Percentiles rank a stretch among this genome's conserved stretches.
Conservation (phyloP, 2,329 filamentous ascomycete species). For the Aureobasidium sp. region DNA sequence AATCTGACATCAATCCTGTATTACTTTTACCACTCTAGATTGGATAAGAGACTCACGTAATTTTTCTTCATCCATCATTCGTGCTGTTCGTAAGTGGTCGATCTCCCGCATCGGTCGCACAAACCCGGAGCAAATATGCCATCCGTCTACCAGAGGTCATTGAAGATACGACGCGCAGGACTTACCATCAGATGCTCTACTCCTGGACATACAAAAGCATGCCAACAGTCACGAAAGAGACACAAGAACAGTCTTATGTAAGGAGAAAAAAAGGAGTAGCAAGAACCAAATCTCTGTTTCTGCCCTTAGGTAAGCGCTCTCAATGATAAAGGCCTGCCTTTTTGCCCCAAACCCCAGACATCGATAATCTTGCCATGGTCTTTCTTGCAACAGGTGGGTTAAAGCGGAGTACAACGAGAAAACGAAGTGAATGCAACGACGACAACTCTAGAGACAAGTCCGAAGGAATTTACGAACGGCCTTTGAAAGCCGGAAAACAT, state of each 20-base stretch:
- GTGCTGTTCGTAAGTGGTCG: background rate
- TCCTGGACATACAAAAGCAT: background rate
- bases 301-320: background rate
- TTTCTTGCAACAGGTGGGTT: background rate
- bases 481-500: background rate
- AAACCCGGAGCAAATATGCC: background rate
- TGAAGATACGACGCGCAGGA: background rate
- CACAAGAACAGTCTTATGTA: background rate
- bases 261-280: background rate
- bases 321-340: background rate
- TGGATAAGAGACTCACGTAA: too few species aligned
- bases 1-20: too few species aligned
- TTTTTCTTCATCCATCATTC: background rate
- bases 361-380: constrained; percentile 1
- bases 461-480: background rate
- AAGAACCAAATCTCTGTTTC: constrained; percentile 12
- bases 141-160: background rate
- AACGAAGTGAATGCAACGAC: background rate
- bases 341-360: background rate
- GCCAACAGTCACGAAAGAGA: background rate
- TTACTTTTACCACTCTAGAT: too few species aligned
- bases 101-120: background rate
- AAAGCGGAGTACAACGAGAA: background rate
- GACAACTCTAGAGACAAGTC: background rate
- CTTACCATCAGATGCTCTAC: background rate